phyloP scores from a whole-genome alignment of 164 flowering plant species.

The Piper betle region DNA sequence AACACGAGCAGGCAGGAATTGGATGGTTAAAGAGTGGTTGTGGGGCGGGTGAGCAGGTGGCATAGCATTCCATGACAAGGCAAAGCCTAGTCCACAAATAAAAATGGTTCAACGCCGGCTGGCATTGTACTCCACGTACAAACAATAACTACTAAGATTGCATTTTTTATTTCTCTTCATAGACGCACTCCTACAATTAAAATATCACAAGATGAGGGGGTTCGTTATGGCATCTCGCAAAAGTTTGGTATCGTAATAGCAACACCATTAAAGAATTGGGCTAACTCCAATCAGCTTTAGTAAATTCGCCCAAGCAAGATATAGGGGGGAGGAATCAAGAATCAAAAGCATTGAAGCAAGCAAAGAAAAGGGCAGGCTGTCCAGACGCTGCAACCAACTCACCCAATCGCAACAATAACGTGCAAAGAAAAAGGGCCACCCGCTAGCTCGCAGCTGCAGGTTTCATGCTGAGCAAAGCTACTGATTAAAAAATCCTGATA shows the following conservation, averaged over 20 bases:
- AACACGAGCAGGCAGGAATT: too few relatives aligned
- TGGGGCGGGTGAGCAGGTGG: neutral
- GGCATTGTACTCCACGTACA: neutral
- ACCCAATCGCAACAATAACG: neutral
- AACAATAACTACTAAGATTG: neutral
- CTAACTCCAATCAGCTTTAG: neutral
- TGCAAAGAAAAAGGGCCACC: neutral
- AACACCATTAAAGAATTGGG: too few relatives aligned
- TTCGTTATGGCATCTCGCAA: neutral
- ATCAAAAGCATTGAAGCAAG: constrained; percentile 1
- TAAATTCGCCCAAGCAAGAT: neutral
- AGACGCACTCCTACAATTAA: too few relatives aligned
- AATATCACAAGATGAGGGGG: neutral
- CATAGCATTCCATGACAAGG: neutral
- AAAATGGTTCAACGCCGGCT: neutral
- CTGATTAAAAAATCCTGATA: too few relatives aligned
- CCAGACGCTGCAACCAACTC: constrained; percentile 4
- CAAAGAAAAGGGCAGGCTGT: neutral
- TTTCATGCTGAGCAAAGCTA: neutral
- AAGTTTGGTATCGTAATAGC: neutral
- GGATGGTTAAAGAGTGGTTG: neutral
- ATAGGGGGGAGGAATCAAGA: constrained; percentile 1
- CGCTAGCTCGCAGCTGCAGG: neutral
- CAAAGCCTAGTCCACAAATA: too few relatives aligned
- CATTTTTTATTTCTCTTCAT: too few relatives aligned